Base-by-base conservation (phyloP, 495 filamentous ascomycete species). In the Neurospora africana region DNA sequence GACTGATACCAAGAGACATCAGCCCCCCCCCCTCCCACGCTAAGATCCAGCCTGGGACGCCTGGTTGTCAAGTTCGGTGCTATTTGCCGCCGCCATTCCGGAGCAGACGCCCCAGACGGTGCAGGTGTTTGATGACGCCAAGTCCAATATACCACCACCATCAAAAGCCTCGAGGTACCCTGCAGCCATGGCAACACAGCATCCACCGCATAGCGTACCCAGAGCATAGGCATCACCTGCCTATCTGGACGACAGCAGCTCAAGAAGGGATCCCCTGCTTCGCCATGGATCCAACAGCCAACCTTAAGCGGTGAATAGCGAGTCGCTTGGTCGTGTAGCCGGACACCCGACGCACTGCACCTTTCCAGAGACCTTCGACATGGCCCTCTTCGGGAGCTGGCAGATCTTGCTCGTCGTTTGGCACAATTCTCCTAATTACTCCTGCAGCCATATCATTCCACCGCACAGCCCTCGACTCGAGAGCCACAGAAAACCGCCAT, bases 371-470 rank as follows among this genome's bases (percentile, higher is more conserved):
- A 17, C 53, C 53, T 65, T 65, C 53, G 53, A 33, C 53, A 65
- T 33, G 3, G 53, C 23, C 53, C 27, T 33, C 53, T 15, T 33
- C 27, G 53, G 53, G 53, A 65, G 53, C 53, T 65, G 53, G 53
- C 53, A 65, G 53, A 65, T 65, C 13, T 65, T 33, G 53, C 53
- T 30, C 23, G 53, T 65, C 53, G 53, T 65, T 70, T 73, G 72
- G 72, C 72, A 73, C 37, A 78, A 76, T 74, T 78, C 73, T 74
- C 76, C 72, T 67, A 76, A 61, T 72, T 74, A 65, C 41, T 17
- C 21, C 68, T 70, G 53, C 72, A 70, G 68, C 68, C 67, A 41
- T 23, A 68, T 27, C 65, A 44, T 41, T 23, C 7, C 71, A 47
- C 27, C 44, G 68, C 68, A 41, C 13, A 38, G 61, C 38, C 70